Conservation (phyloP, 805 yeast species). For the Wickerhamomyces ciferrii region DNA sequence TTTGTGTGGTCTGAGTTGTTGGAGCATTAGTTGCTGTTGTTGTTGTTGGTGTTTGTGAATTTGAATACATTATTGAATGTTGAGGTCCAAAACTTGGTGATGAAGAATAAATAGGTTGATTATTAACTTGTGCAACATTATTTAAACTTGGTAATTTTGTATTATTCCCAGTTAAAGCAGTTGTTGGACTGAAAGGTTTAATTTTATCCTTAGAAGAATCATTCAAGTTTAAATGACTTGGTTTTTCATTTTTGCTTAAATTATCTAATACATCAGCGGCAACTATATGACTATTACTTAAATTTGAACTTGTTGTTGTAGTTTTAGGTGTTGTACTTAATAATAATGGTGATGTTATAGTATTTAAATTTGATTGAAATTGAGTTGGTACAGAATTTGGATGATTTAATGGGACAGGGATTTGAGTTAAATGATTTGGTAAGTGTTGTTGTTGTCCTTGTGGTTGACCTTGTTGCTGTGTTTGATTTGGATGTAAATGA, state of each 20-base stretch:
- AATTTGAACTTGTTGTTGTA: constrained; percentile 24
- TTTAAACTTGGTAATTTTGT: constrained; percentile 16
- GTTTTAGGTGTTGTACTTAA: constrained; percentile 41
- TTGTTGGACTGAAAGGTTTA: constrained; percentile 20
- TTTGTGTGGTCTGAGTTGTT: too few relatives aligned
- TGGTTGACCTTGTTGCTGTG: constrained; percentile 2
- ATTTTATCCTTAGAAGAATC: constrained; percentile 2
- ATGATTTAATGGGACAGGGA: constrained; percentile 53
- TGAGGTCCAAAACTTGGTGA: constrained; percentile 46
- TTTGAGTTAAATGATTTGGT: constrained; percentile 13
- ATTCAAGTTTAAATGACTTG: constrained; percentile 1
- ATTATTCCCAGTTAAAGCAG: constrained; percentile 10
- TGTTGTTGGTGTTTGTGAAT: constrained; percentile 17
- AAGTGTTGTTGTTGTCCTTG: constrained; percentile 3
- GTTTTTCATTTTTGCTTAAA: constrained; percentile 3
- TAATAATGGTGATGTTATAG: constrained; percentile 61
- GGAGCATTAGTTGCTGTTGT: neutral
- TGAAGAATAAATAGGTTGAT: constrained; percentile 19
- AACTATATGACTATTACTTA: constrained; percentile 15
- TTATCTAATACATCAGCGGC: constrained; percentile 23
- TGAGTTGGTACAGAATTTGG: constrained; percentile 69
- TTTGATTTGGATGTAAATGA: neutral
- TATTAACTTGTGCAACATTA: constrained; percentile 2
- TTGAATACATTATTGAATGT: constrained; percentile 22
- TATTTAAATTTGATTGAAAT: constrained; percentile 57